Percentiles rank a stretch among this genome's conserved stretches.
Evolutionary conservation across 352 stramenopile genomes (phyloP).

Genomic region (Thalassiosira allenii): DNA sequence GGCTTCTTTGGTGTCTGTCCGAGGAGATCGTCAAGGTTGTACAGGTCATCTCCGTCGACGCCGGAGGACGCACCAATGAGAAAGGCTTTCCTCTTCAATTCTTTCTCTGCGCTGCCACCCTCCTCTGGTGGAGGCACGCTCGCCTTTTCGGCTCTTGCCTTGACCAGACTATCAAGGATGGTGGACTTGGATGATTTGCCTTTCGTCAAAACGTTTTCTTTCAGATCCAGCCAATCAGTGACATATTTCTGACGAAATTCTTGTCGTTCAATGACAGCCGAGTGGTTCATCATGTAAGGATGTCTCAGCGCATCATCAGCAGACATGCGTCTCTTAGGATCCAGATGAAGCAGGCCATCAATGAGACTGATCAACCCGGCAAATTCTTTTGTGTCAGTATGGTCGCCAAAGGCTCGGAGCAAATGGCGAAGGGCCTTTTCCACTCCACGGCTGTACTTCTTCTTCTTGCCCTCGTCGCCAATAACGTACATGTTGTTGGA

Average conservation of each 20-base stretch:
- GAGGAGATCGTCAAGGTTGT: constrained; percentile 62
- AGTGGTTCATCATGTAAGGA: constrained; percentile 74
- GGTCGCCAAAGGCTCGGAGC: constrained; percentile 54
- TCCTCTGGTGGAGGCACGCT: not conserved
- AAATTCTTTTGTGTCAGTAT: constrained; percentile 46
- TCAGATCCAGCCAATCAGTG: constrained; percentile 81
- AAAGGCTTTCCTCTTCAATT: constrained; percentile 62
- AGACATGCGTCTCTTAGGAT: constrained; percentile 78
- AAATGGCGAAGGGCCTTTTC: constrained; percentile 76
- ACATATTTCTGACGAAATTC: constrained; percentile 77
- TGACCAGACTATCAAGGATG: constrained; percentile 5
- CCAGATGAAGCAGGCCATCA: constrained; percentile 80
- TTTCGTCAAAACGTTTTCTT: constrained; percentile 66
- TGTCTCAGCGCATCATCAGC: constrained; percentile 75
- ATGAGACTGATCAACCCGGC: constrained; percentile 75
- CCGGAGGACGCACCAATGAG: constrained; percentile 38
- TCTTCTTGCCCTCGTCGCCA: constrained; percentile 66
- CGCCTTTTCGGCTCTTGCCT: not conserved
- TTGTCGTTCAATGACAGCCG: constrained; percentile 53
- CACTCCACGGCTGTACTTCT: constrained; percentile 82
- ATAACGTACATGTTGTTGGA: constrained; percentile 67
- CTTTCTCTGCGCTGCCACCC: constrained; percentile 24
- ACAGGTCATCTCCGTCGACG: constrained; percentile 56
- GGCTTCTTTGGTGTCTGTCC: constrained; percentile 41
- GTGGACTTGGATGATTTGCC: constrained; percentile 45